Evolutionary conservation across 2,329 filamentous ascomycete species (phyloP).

Genomic region (Aureobasidium subglaciale): DNA sequence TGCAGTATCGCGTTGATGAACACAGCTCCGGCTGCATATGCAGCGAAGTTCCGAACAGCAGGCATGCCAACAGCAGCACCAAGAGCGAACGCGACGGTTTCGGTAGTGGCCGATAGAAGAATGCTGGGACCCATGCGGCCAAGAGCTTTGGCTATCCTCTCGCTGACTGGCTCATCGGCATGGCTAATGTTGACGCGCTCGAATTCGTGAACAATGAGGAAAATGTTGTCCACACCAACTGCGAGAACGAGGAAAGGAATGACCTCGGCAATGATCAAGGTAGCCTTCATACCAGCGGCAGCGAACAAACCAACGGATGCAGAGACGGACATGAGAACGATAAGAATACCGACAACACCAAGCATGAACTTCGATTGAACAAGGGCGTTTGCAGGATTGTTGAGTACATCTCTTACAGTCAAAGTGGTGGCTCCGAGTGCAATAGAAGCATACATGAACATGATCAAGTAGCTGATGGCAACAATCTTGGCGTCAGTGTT

Average conservation of each 20-base stretch:
- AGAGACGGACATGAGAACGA: constrained; percentile 94
- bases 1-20: constrained; percentile 96
- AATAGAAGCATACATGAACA: constrained; percentile 95
- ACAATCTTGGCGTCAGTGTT: constrained; percentile 98
- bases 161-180: constrained; percentile 79
- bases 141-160: constrained; percentile 78
- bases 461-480: constrained; percentile 92
- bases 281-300: constrained; percentile 84
- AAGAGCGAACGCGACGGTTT: constrained; percentile 87
- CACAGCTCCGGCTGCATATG: constrained; percentile 92
- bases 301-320: constrained; percentile 94
- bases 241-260: constrained; percentile 96
- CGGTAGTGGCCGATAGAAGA: constrained; percentile 85
- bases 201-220: constrained; percentile 96
- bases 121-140: constrained; percentile 97
- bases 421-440: constrained; percentile 84
- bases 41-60: constrained; percentile 92
- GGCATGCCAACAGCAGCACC: constrained; percentile 96
- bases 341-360: constrained; percentile 87
- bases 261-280: constrained; percentile 94
- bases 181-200: constrained; percentile 90
- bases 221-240: constrained; percentile 97
- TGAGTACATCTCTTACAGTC: constrained; percentile 66
- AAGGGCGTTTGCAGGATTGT: constrained; percentile 74
- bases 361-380: constrained; percentile 96